Base-by-base conservation (phyloP, 345 rosid genomes). In the Corymbia maculata region DNA sequence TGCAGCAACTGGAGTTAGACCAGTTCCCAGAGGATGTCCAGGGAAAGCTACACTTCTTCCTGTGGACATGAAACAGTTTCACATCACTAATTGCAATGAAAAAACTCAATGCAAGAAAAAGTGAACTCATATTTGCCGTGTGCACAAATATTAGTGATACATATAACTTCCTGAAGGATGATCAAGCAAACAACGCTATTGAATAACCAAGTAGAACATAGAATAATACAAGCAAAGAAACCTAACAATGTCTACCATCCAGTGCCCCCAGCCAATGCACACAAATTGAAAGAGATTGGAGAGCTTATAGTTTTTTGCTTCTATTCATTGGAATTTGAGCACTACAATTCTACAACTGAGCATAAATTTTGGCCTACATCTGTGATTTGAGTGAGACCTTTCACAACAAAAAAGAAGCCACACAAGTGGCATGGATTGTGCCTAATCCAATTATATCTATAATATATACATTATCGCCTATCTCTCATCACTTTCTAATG, bases 31-130 rank as follows among this genome's bases (percentile, higher is more conserved):
- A 64, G 97, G 95, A 94, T 97, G 99, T 75, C 99, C 99, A 24
- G 99, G 99, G 88, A 97, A 95, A 90, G 99, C 99, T 88, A 97
- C 99, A 92, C 99, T 97, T 88, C 98, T 93, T 92, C 99, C 98
- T 97, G 96, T 90, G 87, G 85, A 85, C 84, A 75, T 85, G 13
- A 51, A 51, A 85, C 36, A 17, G 66, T 85, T 59, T 57, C 7
- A 47, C 87, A 52, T 49, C 21, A 32, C 61, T 17, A 51, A 52
- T 17, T 51, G 52, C 87, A 85, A 30, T 30, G 44, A 61, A 36
- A 51, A 86, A 45, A 49, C 42, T 52, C 30, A 45, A 22, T 52
- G 51, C 79, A 9, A 32, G 16, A 21, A 85, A 30, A 85, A 50
- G 87, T 57, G 66, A 57, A 57, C 66, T 57, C 66, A n/a, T 24